Evolutionary conservation across 2,329 filamentous ascomycete genomes (phyloP).

Genomic region (Cyphellophora attinorum): DNA sequence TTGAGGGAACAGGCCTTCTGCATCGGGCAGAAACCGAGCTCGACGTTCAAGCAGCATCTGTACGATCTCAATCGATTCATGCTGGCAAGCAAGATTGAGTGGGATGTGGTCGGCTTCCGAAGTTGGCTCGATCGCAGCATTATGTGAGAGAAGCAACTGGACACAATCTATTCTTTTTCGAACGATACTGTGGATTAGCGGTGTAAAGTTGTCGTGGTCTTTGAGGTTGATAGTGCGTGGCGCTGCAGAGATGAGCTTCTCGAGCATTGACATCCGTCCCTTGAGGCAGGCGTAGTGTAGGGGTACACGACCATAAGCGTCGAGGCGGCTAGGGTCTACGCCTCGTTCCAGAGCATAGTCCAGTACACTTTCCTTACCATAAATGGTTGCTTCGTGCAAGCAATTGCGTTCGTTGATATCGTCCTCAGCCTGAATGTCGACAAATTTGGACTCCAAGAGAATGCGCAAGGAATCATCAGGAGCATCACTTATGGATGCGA

Average conservation of each 20-base stretch:
- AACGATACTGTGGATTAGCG: slow-evolving; percentile 88
- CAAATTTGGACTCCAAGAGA: slow-evolving; percentile 68
- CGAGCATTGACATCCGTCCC: slow-evolving; percentile 74
- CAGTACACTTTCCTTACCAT: slow-evolving; percentile 72
- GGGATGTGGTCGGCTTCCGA: slow-evolving; percentile 89
- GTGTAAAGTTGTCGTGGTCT: slow-evolving; percentile 96
- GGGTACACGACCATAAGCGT: slow-evolving; percentile 89
- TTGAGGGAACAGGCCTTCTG: slow-evolving; percentile 93
- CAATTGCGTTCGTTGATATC: slow-evolving; percentile 97
- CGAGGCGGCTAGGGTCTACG: slow-evolving; percentile 69
- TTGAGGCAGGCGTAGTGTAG: slow-evolving; percentile 96
- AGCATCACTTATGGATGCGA: slow-evolving; percentile 80
- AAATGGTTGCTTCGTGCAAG: slow-evolving; percentile 92
- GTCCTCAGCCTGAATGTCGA: slow-evolving; percentile 88
- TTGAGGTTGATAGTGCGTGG: slow-evolving; percentile 72
- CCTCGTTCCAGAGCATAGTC: slow-evolving; percentile 62
- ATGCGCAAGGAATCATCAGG: slow-evolving; percentile 65
- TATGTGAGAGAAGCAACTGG: slow-evolving; percentile 62
- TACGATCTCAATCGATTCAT: slow-evolving; percentile 76
- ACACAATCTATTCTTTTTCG: slow-evolving; percentile 76
- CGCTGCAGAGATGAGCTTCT: slow-evolving; percentile 59
- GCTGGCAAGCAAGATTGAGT: slow-evolving; percentile 87
- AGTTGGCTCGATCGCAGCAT: slow-evolving; percentile 75
- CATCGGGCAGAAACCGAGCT: slow-evolving; percentile 80
- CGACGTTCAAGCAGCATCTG: slow-evolving; percentile 72